Evolutionary conservation across 306 rosid species (phyloP).

Genomic region (Quercus glauca): DNA sequence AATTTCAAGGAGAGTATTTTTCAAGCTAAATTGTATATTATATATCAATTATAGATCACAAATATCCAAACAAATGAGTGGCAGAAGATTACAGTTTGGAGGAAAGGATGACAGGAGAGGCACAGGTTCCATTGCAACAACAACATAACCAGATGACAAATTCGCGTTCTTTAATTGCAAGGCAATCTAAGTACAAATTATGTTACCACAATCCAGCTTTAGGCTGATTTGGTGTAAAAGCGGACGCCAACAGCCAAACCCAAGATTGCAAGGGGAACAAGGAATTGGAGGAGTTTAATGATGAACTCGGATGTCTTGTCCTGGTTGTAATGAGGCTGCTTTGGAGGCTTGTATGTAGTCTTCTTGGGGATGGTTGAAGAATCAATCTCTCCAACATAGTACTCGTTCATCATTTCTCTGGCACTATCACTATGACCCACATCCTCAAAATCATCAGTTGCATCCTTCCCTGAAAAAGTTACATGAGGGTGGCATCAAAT

Average conservation of each 20-base stretch:
- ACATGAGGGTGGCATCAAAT: neutral
- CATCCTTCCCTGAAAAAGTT: constrained; percentile 44
- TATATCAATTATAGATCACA: neutral
- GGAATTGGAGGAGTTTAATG: constrained; percentile 55
- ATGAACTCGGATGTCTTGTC: constrained; percentile 62
- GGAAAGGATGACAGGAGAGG: neutral
- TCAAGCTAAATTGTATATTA: too few relatives aligned
- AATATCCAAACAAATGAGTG: neutral
- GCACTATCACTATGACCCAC: constrained; percentile 59
- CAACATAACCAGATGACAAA: neutral
- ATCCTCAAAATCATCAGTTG: constrained; percentile 64
- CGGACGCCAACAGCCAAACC: constrained; percentile 51
- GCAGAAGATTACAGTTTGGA: neutral
- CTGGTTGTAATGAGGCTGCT: constrained; percentile 59
- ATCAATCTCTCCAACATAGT: constrained; percentile 48
- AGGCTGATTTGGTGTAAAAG: constrained; percentile 47
- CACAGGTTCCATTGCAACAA: neutral
- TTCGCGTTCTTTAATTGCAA: neutral
- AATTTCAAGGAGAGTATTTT: too few relatives aligned
- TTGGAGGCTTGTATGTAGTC: constrained; percentile 38
- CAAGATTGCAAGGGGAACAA: constrained; percentile 54
- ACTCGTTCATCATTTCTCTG: constrained; percentile 49
- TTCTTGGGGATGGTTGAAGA: constrained; percentile 42
- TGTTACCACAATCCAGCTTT: constrained; percentile 4
- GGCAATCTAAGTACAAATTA: neutral